Conservation (phyloP, 2,329 filamentous ascomycete genomes). For the Westerdykella aurantiaca region DNA sequence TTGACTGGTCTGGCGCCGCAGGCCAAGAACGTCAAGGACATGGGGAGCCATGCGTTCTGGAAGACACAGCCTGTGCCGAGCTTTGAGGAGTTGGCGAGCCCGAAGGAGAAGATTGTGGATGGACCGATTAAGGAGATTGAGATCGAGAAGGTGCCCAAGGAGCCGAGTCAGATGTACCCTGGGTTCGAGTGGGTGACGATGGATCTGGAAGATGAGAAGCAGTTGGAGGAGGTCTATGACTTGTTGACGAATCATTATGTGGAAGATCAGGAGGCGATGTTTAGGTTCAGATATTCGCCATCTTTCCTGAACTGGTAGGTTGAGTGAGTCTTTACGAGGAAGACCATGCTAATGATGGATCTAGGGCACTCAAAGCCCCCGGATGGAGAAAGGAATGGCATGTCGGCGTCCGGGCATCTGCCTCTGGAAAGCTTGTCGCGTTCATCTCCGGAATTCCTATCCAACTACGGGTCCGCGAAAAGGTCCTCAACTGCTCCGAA, state of each 20-base stretch:
- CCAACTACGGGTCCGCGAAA: constrained; percentile 70
- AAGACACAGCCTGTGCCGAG: constrained; percentile 90
- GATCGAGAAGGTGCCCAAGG: constrained; percentile 70
- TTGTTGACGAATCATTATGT: constrained; percentile 92
- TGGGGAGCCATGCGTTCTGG: constrained; percentile 98
- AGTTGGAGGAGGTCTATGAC: constrained; percentile 85
- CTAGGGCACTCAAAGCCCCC: constrained; percentile 85
- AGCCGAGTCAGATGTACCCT: constrained; percentile 63
- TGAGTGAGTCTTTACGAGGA: neutral
- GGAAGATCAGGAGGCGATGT: constrained; percentile 94
- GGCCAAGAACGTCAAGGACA: constrained; percentile 89
- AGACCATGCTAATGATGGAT: constrained; percentile 6
- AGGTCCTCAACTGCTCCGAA: constrained; percentile 72
- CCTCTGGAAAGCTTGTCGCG: constrained; percentile 81
- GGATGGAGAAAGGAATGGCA: constrained; percentile 95
- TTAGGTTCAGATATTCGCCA: constrained; percentile 91
- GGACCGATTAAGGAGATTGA: constrained; percentile 79
- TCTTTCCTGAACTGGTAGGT: constrained; percentile 81
- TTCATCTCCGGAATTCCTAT: constrained; percentile 94
- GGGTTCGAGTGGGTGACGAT: constrained; percentile 95
- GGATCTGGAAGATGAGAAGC: constrained; percentile 70
- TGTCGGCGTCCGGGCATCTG: constrained; percentile 78
- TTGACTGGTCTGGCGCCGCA: constrained; percentile 69
- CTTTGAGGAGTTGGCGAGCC: constrained; percentile 53
- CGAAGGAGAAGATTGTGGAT: constrained; percentile 52